Conservation (phyloP, 345 rosid species). For the Sapria himalayana region DNA sequence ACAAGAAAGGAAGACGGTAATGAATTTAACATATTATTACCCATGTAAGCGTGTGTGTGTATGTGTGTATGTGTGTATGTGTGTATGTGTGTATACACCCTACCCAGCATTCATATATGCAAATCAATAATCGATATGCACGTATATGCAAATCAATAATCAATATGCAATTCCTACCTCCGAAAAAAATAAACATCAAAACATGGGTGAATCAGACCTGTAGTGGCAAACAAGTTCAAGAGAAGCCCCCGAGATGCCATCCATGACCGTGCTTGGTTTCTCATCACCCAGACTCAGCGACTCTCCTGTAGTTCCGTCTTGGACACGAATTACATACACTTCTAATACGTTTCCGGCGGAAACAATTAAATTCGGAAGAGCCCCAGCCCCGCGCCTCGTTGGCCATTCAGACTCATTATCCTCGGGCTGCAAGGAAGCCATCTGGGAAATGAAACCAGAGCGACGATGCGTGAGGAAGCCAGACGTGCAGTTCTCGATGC, state of each 20-base stretch:
- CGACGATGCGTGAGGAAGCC: slow-evolving; percentile 64
- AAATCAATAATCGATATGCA: too few species aligned
- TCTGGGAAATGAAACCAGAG: slow-evolving; percentile 34
- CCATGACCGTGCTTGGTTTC: slow-evolving; percentile 61
- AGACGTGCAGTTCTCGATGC: slow-evolving; percentile 63
- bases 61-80: too few species aligned
- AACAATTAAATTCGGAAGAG: slow-evolving; percentile 57
- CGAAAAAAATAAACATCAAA: too few species aligned
- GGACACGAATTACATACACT: slow-evolving; percentile 63
- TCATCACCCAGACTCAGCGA: slow-evolving; percentile 19
- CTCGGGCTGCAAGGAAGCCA: slow-evolving; percentile 29
- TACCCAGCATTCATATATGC: too few species aligned
- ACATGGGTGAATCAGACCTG: too few species aligned
- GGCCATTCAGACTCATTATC: slow-evolving; percentile 55
- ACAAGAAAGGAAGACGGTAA: too few species aligned
- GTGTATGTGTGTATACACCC: too few species aligned
- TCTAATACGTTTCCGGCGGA: slow-evolving; percentile 67
- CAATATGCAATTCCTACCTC: too few species aligned
- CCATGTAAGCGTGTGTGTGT: too few species aligned
- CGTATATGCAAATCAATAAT: too few species aligned
- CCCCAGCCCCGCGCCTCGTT: slow-evolving; percentile 32
- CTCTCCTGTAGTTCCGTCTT: slow-evolving; percentile 35
- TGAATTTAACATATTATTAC: too few species aligned
- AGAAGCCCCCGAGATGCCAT: slow-evolving; percentile 54
- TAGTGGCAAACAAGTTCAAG: slow-evolving; percentile 89